Evolutionary conservation across 352 stramenopile genomes (phyloP).

Genomic region (Thalassiosira oceanica): DNA sequence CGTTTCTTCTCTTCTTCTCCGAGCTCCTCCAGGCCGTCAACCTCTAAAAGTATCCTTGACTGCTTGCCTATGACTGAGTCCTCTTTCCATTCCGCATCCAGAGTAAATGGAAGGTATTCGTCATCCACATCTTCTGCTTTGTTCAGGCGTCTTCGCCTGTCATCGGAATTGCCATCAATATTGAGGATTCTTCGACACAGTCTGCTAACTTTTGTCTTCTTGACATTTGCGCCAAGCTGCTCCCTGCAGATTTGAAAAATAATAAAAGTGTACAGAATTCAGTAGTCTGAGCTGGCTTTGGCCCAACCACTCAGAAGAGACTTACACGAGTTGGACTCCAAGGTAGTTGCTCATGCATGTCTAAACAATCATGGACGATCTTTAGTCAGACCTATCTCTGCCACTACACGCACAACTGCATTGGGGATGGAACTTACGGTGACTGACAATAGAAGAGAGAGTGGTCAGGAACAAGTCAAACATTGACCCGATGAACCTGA

Average conservation of each 20-base stretch:
- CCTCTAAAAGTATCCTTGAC: not conserved
- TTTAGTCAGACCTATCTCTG: too few species aligned
- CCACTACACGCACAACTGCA: too few species aligned
- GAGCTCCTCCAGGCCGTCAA: not conserved
- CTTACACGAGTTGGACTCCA: not conserved
- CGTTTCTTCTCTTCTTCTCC: not conserved
- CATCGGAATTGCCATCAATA: not conserved
- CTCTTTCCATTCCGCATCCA: not conserved
- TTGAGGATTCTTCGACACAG: too few species aligned
- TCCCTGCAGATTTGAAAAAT: not conserved
- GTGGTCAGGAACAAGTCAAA: not conserved
- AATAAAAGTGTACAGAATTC: not conserved
- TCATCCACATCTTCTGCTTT: not conserved
- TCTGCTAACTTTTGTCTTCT: not conserved
- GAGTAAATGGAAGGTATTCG: not conserved
- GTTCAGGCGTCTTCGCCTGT: not conserved
- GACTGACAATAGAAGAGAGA: not conserved
- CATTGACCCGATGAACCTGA: not conserved
- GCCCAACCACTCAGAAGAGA: not conserved
- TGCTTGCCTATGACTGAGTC: not conserved
- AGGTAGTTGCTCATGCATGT: conserved; percentile 3
- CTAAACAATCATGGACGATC: too few species aligned
- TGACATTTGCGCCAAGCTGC: not conserved
- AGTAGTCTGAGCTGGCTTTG: not conserved
- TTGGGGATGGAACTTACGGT: too few species aligned